Conservation (phyloP, 305 asterid genomes). For the Rubia tinctorum region DNA sequence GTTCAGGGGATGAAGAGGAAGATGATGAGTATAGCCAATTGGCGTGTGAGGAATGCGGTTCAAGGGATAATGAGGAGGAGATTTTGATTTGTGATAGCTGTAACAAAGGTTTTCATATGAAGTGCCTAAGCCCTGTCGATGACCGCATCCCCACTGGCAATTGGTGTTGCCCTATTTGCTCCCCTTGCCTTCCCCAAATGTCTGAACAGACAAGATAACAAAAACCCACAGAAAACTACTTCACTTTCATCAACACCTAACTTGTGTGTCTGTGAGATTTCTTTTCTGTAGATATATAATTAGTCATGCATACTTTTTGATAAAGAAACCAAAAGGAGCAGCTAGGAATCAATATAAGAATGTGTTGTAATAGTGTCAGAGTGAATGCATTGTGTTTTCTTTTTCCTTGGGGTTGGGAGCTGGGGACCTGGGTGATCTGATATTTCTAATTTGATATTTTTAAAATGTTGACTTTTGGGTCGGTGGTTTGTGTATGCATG, state of each 20-base stretch:
- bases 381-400: background rate
- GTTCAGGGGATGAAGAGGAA: constrained; percentile 13
- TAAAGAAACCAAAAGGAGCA: background rate
- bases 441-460: constrained; percentile 5
- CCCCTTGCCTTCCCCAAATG: constrained; percentile 29
- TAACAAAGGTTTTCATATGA: constrained; percentile 66
- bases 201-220: constrained; percentile 33
- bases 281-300: background rate
- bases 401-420: background rate
- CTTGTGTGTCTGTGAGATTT: background rate
- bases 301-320: background rate
- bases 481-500: background rate
- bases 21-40: constrained; percentile 22
- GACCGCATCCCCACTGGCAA: constrained; percentile 66
- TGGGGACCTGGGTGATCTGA: background rate
- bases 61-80: constrained; percentile 60
- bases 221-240: background rate
- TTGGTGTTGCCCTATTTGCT: constrained; percentile 67
- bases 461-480: background rate
- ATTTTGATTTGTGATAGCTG: constrained; percentile 65
- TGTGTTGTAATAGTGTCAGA: background rate
- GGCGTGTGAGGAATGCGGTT: constrained; percentile 73
- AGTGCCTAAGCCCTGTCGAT: constrained; percentile 64
- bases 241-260: background rate
- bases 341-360: background rate